A percentile compares a stretch with the other conserved stretches of the same genome.
phyloP scores from a whole-genome alignment of 1,284 basidiomycete species.

The Tilletia indica region DNA sequence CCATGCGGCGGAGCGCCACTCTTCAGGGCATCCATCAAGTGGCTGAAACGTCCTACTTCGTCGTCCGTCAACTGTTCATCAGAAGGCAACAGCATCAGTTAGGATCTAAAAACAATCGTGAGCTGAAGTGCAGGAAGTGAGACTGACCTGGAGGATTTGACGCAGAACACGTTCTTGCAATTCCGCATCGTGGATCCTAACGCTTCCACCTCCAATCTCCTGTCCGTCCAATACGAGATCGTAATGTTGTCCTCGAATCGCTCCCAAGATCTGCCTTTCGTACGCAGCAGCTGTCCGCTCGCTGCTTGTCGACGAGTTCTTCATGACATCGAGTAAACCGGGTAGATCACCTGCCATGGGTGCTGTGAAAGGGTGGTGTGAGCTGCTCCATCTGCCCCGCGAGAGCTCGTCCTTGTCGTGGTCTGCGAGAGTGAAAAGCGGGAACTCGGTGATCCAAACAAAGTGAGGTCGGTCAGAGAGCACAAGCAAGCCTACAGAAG shows the following conservation, averaged over 20 bases:
- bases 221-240: constrained; percentile 92
- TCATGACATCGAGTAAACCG: constrained; percentile 63
- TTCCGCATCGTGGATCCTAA: constrained; percentile 80
- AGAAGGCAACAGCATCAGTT: constrained; percentile 10
- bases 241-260: constrained; percentile 85
- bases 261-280: constrained; percentile 21
- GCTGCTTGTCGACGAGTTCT: background rate
- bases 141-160: constrained; percentile 71
- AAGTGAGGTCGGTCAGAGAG: constrained; percentile 68
- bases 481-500: background rate
- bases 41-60: constrained; percentile 75
- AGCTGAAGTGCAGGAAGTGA: constrained; percentile 1
- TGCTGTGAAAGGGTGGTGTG: constrained; percentile 93
- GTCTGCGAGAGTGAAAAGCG: constrained; percentile 80
- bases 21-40: constrained; percentile 77
- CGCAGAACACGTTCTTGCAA: constrained; percentile 82
- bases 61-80: constrained; percentile 65
- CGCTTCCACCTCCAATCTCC: constrained; percentile 89
- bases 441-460: constrained; percentile 93
- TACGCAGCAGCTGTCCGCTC: background rate
- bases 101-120: background rate
- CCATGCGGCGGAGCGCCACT: constrained; percentile 92
- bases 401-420: constrained; percentile 81
- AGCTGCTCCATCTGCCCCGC: constrained; percentile 80
- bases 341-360: constrained; percentile 85